These are phyloP conservation scores for Penicillium sclerotiorum DNA, from an alignment of 2,329 filamentous ascomycete genomes.

Conservation along the genomic window DNA sequence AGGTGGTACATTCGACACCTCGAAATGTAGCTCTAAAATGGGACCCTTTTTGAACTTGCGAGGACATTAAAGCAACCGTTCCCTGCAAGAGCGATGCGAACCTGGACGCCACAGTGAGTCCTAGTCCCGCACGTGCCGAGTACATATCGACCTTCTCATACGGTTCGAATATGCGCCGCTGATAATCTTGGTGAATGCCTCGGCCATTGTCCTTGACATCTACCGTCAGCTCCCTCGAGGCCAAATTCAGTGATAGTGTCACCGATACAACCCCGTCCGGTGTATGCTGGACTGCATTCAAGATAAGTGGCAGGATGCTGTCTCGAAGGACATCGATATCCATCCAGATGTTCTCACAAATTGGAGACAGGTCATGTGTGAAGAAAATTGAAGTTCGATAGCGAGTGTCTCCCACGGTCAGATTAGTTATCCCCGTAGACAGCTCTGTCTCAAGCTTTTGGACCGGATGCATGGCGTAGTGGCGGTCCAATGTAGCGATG, in stretches of 20 bases:
- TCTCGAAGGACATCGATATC: conserved; percentile 12
- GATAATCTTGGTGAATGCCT: conserved; percentile 9
- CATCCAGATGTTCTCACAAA: not conserved
- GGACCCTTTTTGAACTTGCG: conserved; percentile 8
- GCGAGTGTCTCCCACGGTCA: conserved; percentile 5
- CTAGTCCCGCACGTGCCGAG: conserved; percentile 15
- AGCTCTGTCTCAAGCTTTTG: conserved; percentile 11
- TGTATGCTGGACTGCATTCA: conserved; percentile 12
- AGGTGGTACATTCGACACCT: conserved; percentile 1
- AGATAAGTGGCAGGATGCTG: conserved; percentile 7
- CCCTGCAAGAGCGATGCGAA: conserved; percentile 14
- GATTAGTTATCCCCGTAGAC: not conserved
- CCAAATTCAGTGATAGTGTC: not conserved
- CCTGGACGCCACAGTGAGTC: conserved; percentile 13
- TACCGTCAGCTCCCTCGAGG: not conserved
- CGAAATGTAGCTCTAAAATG: conserved; percentile 16
- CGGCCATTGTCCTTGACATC: conserved; percentile 14
- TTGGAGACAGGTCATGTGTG: not conserved
- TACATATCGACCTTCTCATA: conserved; percentile 13
- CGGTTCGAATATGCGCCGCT: conserved; percentile 14
- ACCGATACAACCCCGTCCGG: conserved; percentile 7
- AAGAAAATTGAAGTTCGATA: conserved; percentile 8
- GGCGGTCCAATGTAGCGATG: conserved; percentile 15
- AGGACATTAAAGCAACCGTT: conserved; percentile 9
- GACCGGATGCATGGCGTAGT: conserved; percentile 2